Evolutionary conservation across 2,329 filamentous ascomycete species (phyloP), one percentile per base, ranked within the genome.

Genomic region (Cytospora leucostoma): DNA sequence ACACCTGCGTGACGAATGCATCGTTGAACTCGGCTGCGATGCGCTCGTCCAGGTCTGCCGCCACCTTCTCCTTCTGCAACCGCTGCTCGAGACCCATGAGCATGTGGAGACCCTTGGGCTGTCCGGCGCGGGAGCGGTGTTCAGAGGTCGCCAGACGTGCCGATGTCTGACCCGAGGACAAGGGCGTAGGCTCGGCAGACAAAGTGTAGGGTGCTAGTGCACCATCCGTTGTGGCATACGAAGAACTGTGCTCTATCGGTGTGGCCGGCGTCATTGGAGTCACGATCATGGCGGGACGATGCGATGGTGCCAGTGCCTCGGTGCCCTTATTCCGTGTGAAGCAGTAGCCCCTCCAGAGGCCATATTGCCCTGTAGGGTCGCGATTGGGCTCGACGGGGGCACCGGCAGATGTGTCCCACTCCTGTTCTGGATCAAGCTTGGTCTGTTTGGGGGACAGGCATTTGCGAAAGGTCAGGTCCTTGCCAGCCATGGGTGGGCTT

Each of bases 1-100:
- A 98, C 8, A 98, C 93, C 75, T 98, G 94, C 0, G 93, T 97
- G 62, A 97, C 87, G 73, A 97, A 97, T 4, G 81, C 81, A 73
- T 97, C 92, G 65, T 88, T 82, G 71, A 95, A 96, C 74, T 97
- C 93, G 59, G 76, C 75, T 4, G 77, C 72, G 65, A 87, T 84
- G 69, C 82, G 81, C 58, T 83, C 82, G 67, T 84, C 78, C 1
- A 76, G 75, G 68, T 85, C 82, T 17, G 77, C 79, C 13, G 76
- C 75, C 7, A 74, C 78, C 71, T 83, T 83, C 67, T 84, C 82
- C 63, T 78, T 76, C 63, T 75, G 76, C 17, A 84, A 73, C 19
- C 79, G 78, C 66, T 84, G 82, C 59, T 84, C 80, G 13, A 84
- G 76, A n/a, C 78, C 79, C 59, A 79, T 76, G 11, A 85, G 77